phyloP scores from a whole-genome alignment of 441 rosid species.

The Biscutella laevigata region DNA sequence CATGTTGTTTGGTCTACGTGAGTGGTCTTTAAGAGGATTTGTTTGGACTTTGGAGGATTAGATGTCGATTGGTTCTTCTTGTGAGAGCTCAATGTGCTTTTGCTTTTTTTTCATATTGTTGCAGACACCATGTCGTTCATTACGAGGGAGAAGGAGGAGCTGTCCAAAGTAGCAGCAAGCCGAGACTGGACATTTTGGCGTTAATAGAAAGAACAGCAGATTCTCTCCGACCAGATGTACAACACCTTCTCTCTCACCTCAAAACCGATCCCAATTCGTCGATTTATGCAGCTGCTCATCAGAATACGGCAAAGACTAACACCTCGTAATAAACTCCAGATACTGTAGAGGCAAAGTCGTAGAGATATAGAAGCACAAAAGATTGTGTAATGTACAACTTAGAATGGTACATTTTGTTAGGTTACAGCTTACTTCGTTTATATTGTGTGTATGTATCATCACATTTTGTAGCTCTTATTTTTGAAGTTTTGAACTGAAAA shows the following conservation, averaged over 20 bases:
- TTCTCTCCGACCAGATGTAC: slow-evolving; percentile 68
- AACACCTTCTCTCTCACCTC: slow-evolving; percentile 79
- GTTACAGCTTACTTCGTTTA: not conserved
- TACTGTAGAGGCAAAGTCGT: not conserved
- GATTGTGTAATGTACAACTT: not conserved
- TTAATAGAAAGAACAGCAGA: slow-evolving; percentile 62
- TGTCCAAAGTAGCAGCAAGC: slow-evolving; percentile 80
- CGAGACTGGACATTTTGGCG: slow-evolving; percentile 61
- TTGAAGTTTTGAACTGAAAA: not conserved
- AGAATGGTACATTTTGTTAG: not conserved
- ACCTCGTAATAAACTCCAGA: slow-evolving; percentile 8
- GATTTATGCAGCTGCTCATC: slow-evolving; percentile 80
- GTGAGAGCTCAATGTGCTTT: too few species aligned
- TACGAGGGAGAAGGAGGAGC: slow-evolving; percentile 94
- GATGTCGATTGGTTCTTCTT: too few species aligned
- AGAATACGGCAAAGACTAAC: slow-evolving; percentile 46
- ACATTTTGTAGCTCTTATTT: not conserved
- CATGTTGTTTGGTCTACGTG: too few species aligned
- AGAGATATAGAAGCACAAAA: not conserved
- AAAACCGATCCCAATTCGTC: slow-evolving; percentile 62
- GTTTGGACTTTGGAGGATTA: too few species aligned
- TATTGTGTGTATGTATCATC: not conserved
- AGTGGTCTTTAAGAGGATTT: too few species aligned
- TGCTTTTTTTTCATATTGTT: not conserved
- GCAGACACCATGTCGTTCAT: slow-evolving; percentile 83